Percentiles rank a stretch among this genome's conserved stretches.
These are phyloP conservation scores for Carpinus viminea DNA, from an alignment of 306 rosid species.

Conservation along the genomic window DNA sequence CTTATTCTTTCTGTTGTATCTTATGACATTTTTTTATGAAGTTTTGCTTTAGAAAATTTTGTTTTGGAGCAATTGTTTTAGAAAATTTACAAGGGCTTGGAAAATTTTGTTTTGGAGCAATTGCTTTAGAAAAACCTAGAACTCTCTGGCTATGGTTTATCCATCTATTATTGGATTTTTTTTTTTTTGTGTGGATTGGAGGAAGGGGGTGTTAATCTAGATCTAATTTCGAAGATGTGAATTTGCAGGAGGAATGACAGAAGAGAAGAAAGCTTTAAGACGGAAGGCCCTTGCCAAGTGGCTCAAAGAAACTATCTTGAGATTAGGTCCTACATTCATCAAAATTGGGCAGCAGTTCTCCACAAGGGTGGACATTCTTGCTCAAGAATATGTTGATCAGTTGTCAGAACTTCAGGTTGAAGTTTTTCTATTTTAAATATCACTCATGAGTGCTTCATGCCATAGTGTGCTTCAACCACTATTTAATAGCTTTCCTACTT, in stretches of 20 bases:
- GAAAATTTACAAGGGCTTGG: no score
- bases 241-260: constrained; percentile 84
- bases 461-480: not conserved
- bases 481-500: not conserved
- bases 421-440: constrained; percentile 10
- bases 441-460: constrained; percentile 15
- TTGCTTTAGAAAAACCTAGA: no score
- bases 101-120: no score
- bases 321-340: constrained; percentile 98
- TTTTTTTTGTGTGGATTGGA: no score
- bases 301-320: constrained; percentile 93
- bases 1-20: not conserved
- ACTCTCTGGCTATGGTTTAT: no score
- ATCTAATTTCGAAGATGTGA: not conserved
- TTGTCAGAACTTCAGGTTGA: constrained; percentile 96
- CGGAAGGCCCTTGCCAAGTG: constrained; percentile 90
- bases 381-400: constrained; percentile 96
- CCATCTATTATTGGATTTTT: no score
- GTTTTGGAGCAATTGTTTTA: not conserved
- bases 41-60: not conserved
- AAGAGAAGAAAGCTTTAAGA: constrained; percentile 67
- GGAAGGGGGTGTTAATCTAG: not conserved
- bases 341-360: constrained; percentile 99
- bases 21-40: no score
- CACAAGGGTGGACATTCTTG: constrained; percentile 97